Evolutionary conservation across 257 asterid genomes (phyloP), one percentile per base, ranked within the genome.

Genomic region (Lycium ferocissimum): DNA sequence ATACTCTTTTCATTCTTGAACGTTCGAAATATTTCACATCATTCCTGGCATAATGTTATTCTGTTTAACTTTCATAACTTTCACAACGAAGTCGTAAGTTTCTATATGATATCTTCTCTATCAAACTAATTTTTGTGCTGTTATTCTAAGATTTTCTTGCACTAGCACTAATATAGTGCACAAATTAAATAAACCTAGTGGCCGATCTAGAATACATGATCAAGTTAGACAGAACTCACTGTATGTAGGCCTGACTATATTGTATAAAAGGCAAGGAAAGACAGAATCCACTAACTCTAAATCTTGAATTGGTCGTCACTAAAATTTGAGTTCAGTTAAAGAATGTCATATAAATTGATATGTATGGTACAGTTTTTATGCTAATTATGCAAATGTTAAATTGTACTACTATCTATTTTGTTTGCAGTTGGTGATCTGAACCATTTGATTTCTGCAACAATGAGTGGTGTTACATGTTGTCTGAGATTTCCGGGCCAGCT

Each of bases 401-500:
- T 66, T 4, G 6, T 40, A 26, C 1, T 40, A 26, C 1, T 26
- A 11, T 72, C 14, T 18, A 5, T 35, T 54, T 58, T 7, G 53
- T 37, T n/a, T 80, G 72, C 84, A 81, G 84, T 81, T 81, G 84
- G 84, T 81, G 84, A 81, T 58, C 84, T 81, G 35, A 81, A 81
- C 56, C 84, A 81, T 11, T 59, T 81, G 84, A 81, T 81, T 9
- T 81, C 84, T 81, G 84, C 84, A 59, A 81, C 84, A 57, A 81
- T 81, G 84, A 81, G 84, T 38, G 84, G 84, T 37, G 84, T 81
- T 2, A 81, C 84, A 43, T 81, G 84, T 40, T 40, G 45, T 47
- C 15, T 81, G 73, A 45, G 84, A 63, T 81, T 81, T 26, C 84
- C 84, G 0, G 84, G 84, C 2, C 84, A 81, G 56, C 71, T 81